Evolutionary conservation across 1,139 yeast species (phyloP), one percentile per base, ranked within the genome.

Genomic region (Wickerhamiella infanticola): DNA sequence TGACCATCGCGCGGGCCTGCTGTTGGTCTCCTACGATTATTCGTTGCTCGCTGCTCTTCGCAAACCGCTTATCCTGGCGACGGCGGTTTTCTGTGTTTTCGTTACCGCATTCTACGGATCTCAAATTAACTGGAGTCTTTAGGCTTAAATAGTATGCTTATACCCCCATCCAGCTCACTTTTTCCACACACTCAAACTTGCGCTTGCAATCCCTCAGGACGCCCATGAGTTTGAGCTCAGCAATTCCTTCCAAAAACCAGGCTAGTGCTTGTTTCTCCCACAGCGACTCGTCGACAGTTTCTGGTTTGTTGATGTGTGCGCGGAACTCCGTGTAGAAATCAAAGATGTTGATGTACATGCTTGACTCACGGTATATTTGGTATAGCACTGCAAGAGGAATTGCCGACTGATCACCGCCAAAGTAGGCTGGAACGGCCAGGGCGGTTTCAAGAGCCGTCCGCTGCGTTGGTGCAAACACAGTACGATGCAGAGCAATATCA

Each of bases 361-460:
- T 83, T 0, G 95, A 90, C 57, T 86, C 96, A 50, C 90, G 74
- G 60, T 81, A 81, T 24, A 85, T 69, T 42, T 75, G 72, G 62
- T 77, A 86, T 46, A 85, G 60, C 41, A 73, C 74, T 36, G 76
- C 68, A 9, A 80, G 59, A 72, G 68, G 40, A 79, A 93, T 49
- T 68, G 74, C 40, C 43, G 45, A 44, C 8, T 49, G 42, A 11
- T 41, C 11, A 39, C 37, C 36, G 25, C 47, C 41, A 45, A 44
- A 60, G 40, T 56, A 55, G 31, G 58, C 53, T 0, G 73, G 68
- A 37, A 63, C 63, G 3, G 67, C 55, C 26, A 70, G 52, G 1
- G 67, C 63, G 31, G 59, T 56, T 37, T 66, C 66, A 4, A 64
- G 47, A 0, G 64, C 58, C 1, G 67, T 64, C 5, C 74, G 60